These are phyloP conservation scores for Debaryomyces maramus DNA, from an alignment of 805 yeast species.

Conservation along the genomic window DNA sequence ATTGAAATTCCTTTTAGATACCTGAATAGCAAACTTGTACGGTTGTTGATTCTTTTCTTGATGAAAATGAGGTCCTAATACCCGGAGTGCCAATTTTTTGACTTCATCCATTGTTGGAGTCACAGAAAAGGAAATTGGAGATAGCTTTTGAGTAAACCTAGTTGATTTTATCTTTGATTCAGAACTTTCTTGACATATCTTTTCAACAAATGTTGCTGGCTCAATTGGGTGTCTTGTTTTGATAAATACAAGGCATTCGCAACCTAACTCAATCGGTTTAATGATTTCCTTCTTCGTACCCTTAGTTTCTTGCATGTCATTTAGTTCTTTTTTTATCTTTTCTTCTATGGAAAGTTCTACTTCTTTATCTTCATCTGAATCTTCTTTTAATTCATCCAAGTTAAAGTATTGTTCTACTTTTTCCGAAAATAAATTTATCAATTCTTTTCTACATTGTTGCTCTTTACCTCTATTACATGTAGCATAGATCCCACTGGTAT, in stretches of 20 bases:
- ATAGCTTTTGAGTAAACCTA: conserved; percentile 72
- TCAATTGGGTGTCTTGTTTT: conserved; percentile 76
- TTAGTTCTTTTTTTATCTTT: conserved; percentile 68
- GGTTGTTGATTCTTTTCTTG: conserved; percentile 38
- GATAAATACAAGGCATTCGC: conserved; percentile 84
- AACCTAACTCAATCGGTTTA: conserved; percentile 61
- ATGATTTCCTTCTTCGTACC: conserved; percentile 47
- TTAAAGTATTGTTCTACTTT: conserved; percentile 37
- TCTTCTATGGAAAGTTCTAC: conserved; percentile 67
- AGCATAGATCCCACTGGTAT: conserved; percentile 83
- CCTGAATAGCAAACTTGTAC: conserved; percentile 72
- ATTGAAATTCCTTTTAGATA: conserved; percentile 76
- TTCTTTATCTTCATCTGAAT: conserved; percentile 29
- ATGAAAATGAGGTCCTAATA: conserved; percentile 72
- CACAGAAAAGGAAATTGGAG: conserved; percentile 78
- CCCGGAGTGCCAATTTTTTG: conserved; percentile 53
- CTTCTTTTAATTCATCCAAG: conserved; percentile 23
- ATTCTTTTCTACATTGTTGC: conserved; percentile 71
- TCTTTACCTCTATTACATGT: conserved; percentile 86
- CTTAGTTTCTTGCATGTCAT: conserved; percentile 50
- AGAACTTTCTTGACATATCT: conserved; percentile 60
- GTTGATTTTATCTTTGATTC: conserved; percentile 57
- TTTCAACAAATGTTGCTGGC: conserved; percentile 70
- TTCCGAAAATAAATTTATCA: conserved; percentile 53
- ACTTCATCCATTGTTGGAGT: conserved; percentile 72